Evolutionary conservation across 2,329 filamentous ascomycete species (phyloP), one percentile per base, ranked within the genome.

Genomic region (Xylaria multiplex): DNA sequence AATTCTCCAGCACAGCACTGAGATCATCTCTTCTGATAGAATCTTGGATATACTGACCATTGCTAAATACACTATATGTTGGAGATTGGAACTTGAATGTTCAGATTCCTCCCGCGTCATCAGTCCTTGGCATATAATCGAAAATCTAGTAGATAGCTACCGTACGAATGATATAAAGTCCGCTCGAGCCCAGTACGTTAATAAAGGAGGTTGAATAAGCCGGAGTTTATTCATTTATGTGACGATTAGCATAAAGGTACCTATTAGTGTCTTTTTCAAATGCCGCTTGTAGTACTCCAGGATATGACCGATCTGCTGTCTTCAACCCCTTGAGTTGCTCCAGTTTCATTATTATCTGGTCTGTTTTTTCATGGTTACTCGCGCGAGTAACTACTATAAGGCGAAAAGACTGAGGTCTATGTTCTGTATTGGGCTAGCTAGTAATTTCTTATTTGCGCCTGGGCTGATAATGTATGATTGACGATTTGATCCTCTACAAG

Each of bases 381-480:
- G 24, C 6, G 16, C 4, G 11, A 37, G 22, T 19, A 9, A 16
- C 30, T 8, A n/a, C 27, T 19, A 14, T 19, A 32, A 14, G 5
- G 48, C 1, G 27, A 3, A 50, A 50, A 37, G n/a, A 22, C 19
- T 19, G n/a, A 37, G 30, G 32, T 53, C n/a, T 22, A 40, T 37
- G 9, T 24, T 24, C 8, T 53, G 32, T 7, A 16, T 24, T 6
- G 40, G 19, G 13, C 11, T 19, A 24, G 27, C 16, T 40, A 32
- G 42, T 40, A 24, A 9, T 7, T 46, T 2, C 48, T 64, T 16
- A 66, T 55, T 42, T 64, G 55, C 14, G 59, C 40, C 16, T 59
- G 58, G 49, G 64, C 61, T 9, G 19, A 50, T 50, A 19, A 50
- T 50, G 6, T n/a, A 35, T 32, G 2, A 9, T 32, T 50, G 30